A percentile compares a stretch with the other conserved stretches of the same genome.
phyloP scores from a whole-genome alignment of 139 green algal genomes.

The Chlorella sp. region DNA sequence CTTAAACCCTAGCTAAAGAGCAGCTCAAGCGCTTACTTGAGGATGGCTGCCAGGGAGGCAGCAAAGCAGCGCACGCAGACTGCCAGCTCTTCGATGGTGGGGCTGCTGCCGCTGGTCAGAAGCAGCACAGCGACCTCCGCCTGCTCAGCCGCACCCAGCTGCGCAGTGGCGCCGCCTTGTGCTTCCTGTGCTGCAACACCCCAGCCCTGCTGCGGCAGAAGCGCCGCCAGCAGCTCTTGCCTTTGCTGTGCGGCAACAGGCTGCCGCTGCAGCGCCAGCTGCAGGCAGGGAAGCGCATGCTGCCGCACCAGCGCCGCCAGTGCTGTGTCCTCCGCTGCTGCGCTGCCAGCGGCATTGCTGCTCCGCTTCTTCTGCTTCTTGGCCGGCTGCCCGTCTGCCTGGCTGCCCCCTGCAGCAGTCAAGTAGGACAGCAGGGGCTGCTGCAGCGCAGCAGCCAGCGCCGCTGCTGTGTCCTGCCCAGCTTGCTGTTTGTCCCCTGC shows the following conservation, averaged over 20 bases:
- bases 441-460: background rate
- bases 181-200: background rate
- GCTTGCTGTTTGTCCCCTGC: background rate
- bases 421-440: background rate
- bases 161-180: background rate
- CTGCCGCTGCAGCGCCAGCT: conserved; percentile 23
- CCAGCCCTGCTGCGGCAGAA: conserved; percentile 41
- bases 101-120: background rate
- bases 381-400: background rate
- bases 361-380: background rate
- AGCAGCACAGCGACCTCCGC: conserved; percentile 19
- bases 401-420: background rate
- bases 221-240: conserved; percentile 15
- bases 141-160: conserved; percentile 16
- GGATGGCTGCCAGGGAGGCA: conserved; percentile 22
- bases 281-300: conserved; percentile 17
- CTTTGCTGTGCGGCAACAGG: background rate
- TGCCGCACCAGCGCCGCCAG: background rate
- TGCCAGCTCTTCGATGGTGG: background rate
- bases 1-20: too few species aligned
- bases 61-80: conserved; percentile 21
- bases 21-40: conserved; percentile 24
- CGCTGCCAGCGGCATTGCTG: background rate
- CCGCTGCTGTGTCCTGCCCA: background rate
- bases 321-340: background rate